Evolutionary conservation across 2,329 filamentous ascomycete genomes (phyloP).

Genomic region (Beauveria asiatica): DNA sequence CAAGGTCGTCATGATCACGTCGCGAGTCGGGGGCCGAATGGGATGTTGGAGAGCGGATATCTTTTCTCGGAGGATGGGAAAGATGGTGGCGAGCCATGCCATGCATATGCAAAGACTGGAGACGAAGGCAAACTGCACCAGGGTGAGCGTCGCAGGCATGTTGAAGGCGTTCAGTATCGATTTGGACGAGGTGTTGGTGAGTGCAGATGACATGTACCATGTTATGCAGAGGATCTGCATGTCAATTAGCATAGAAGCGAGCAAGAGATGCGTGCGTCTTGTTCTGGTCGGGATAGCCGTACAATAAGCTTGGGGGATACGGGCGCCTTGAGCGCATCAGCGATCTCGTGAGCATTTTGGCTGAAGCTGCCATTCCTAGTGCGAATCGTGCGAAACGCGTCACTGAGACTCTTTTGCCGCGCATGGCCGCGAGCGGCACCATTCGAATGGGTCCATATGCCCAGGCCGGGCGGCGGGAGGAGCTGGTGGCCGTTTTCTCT

Average conservation of each 20-base stretch:
- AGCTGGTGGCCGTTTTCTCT: slow-evolving; percentile 15
- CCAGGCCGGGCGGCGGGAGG: slow-evolving; percentile 17
- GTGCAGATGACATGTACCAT: slow-evolving; percentile 92
- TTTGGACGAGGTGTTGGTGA: slow-evolving; percentile 97
- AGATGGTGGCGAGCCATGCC: slow-evolving; percentile 64
- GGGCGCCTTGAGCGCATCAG: slow-evolving; percentile 81
- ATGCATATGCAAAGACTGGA: slow-evolving; percentile 77
- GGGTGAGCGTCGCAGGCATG: slow-evolving; percentile 83
- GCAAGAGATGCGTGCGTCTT: background rate
- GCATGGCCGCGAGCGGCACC: slow-evolving; percentile 44
- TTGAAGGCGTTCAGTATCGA: slow-evolving; percentile 87
- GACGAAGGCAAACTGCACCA: slow-evolving; percentile 90
- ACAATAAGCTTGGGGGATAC: slow-evolving; percentile 84
- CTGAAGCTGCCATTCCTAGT: slow-evolving; percentile 76
- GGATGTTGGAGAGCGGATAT: slow-evolving; percentile 77
- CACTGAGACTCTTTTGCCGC: slow-evolving; percentile 78
- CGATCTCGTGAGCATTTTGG: slow-evolving; percentile 89
- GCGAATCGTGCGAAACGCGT: slow-evolving; percentile 78
- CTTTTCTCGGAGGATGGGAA: slow-evolving; percentile 59
- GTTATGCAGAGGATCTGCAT: slow-evolving; percentile 71
- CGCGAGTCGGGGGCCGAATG: slow-evolving; percentile 69
- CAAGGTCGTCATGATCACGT: slow-evolving; percentile 80
- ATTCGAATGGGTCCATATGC: slow-evolving; percentile 1
- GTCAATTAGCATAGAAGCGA: slow-evolving; percentile 10
- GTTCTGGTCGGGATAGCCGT: slow-evolving; percentile 23